These are phyloP conservation scores for Ophiostoma tasmaniense DNA, from an alignment of 2,329 filamentous ascomycete genomes.

Conservation along the genomic window DNA sequence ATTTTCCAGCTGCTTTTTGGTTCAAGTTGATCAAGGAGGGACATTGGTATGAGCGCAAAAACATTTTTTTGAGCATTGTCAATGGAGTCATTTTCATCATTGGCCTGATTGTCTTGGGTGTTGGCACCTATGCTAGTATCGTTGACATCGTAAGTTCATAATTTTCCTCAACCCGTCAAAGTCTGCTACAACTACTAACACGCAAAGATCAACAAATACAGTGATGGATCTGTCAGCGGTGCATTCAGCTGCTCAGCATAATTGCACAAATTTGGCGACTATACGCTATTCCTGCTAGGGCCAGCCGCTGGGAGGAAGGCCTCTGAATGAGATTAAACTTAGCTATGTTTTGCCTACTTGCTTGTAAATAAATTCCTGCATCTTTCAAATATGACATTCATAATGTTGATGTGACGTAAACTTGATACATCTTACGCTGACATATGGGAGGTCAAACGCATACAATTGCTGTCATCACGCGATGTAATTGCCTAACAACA, in stretches of 20 bases:
- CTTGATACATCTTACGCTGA: too few relatives aligned
- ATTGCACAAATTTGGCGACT: not conserved
- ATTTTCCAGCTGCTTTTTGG: conserved; percentile 5
- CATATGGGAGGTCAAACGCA: too few relatives aligned
- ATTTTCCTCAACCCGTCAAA: not conserved
- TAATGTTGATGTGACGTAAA: too few relatives aligned
- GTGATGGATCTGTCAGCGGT: not conserved
- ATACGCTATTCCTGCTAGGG: not conserved
- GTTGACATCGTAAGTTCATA: conserved; percentile 1
- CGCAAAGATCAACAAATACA: not conserved
- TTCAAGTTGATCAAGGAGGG: conserved; percentile 8
- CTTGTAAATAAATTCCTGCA: too few relatives aligned
- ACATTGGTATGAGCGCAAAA: conserved; percentile 4
- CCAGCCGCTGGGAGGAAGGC: not conserved
- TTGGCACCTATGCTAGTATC: conserved; percentile 2
- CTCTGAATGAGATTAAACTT: not conserved
- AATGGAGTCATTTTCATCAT: conserved; percentile 2
- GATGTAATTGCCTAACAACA: too few relatives aligned
- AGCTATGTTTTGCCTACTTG: not conserved
- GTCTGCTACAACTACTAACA: not conserved
- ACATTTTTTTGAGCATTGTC: not conserved
- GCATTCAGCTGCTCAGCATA: not conserved
- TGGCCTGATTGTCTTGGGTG: not conserved
- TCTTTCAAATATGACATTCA: too few relatives aligned
- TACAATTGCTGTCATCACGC: too few relatives aligned